A percentile compares a stretch with the other conserved stretches of the same genome.
Conservation (phyloP, 345 rosid species). For the Trapa incisa region DNA sequence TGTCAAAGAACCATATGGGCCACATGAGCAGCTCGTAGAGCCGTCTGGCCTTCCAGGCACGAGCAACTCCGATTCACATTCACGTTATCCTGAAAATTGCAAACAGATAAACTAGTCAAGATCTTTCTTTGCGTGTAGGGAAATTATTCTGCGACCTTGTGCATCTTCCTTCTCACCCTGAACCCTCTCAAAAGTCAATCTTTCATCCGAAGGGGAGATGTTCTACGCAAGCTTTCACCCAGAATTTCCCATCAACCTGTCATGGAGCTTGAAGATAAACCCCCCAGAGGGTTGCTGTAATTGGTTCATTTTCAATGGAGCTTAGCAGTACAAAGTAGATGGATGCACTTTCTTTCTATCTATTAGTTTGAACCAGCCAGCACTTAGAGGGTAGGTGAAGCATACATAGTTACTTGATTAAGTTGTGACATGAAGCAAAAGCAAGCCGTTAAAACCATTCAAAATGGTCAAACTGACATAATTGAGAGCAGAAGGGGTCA, state of each 20-base stretch:
- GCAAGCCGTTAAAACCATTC: background rate
- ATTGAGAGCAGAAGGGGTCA: background rate
- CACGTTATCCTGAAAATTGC: no score
- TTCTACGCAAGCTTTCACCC: background rate
- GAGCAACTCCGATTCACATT: no score
- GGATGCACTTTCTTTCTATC: background rate
- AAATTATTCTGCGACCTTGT: no score
- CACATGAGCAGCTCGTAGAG: no score
- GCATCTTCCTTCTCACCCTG: background rate
- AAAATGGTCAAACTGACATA: background rate
- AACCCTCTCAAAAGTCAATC: background rate
- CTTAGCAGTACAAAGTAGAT: background rate
- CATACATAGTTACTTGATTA: background rate
- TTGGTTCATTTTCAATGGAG: background rate
- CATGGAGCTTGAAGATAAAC: background rate
- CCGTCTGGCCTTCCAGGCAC: no score
- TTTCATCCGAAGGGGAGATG: background rate
- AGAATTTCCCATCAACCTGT: background rate
- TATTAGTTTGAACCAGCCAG: no score
- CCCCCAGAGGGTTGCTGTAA: background rate
- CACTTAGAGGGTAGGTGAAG: background rate
- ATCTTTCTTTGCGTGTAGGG: background rate
- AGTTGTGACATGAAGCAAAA: background rate
- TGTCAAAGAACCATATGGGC: constrained; percentile 16
- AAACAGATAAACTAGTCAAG: background rate